Conservation (phyloP, 1,139 yeast species). For the Lodderomyces metapsilosis region DNA sequence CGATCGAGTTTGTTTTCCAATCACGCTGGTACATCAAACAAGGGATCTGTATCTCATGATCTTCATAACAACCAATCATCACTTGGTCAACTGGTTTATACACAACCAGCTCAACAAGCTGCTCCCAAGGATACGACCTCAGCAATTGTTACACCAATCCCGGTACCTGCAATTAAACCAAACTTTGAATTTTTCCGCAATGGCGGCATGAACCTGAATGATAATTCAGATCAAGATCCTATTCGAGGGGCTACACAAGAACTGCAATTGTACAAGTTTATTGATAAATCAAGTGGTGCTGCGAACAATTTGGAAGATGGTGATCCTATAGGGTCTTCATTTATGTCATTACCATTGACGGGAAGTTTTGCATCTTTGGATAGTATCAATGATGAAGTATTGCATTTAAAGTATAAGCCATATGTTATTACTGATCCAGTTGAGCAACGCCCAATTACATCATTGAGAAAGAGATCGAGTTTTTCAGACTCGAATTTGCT, state of each 20-base stretch:
- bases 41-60: conserved; percentile 10
- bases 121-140: conserved; percentile 1
- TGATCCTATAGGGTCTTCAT: conserved; percentile 29
- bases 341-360: conserved; percentile 57
- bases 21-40: conserved; percentile 10
- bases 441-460: conserved; percentile 5
- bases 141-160: conserved; percentile 21
- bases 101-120: not conserved
- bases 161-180: conserved; percentile 15
- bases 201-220: not conserved
- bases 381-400: conserved; percentile 63
- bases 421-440: conserved; percentile 17
- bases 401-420: conserved; percentile 36
- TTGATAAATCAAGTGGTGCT: conserved; percentile 15
- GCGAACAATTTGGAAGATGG: conserved; percentile 24
- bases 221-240: conserved; percentile 2
- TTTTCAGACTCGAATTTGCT: conserved; percentile 14
- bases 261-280: conserved; percentile 19
- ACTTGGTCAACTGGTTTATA: not conserved
- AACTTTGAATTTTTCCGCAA: conserved; percentile 3
- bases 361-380: conserved; percentile 79
- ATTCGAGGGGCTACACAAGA: conserved; percentile 1
- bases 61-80: conserved; percentile 1
- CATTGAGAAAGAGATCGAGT: conserved; percentile 14
- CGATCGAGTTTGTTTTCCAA: conserved; percentile 34